Percentiles rank a stretch among this genome's conserved stretches.
phyloP scores from a whole-genome alignment of 495 filamentous ascomycete species.

The Patellaria atrata region DNA sequence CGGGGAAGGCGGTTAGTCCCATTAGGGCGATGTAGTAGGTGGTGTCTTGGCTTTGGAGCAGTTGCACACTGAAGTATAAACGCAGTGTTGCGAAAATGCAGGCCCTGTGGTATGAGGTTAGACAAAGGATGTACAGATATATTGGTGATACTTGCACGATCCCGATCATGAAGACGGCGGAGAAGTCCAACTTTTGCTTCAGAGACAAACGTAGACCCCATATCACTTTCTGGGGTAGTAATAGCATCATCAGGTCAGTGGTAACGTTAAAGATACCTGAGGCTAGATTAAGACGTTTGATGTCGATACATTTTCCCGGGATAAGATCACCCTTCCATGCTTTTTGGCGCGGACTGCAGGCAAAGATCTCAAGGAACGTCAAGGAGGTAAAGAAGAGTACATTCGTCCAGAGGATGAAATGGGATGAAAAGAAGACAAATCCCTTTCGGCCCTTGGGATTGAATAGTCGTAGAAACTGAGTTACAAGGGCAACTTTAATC shows the following conservation, averaged over 20 bases:
- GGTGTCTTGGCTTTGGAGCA: not conserved
- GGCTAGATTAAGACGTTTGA: not conserved
- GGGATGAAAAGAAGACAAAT: constrained; percentile 3
- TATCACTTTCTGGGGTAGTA: constrained; percentile 7
- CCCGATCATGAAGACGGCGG: constrained; percentile 3
- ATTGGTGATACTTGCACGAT: constrained; percentile 2
- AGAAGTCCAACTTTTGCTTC: constrained; percentile 2
- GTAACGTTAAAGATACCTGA: constrained; percentile 1
- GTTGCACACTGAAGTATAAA: not conserved
- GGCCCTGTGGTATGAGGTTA: constrained; percentile 3
- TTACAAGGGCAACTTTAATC: constrained; percentile 1
- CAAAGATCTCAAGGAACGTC: constrained; percentile 5
- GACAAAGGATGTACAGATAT: not conserved
- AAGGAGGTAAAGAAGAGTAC: constrained; percentile 1
- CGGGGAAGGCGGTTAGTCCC: too few species aligned
- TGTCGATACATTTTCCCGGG: constrained; percentile 2
- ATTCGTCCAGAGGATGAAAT: constrained; percentile 3
- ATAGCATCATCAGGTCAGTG: constrained; percentile 3
- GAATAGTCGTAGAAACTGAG: constrained; percentile 6
- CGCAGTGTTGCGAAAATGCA: constrained; percentile 3
- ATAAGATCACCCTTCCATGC: not conserved
- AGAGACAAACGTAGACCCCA: constrained; percentile 3
- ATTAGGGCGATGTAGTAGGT: constrained; percentile 8
- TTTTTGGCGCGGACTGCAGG: constrained; percentile 3
- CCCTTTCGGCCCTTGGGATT: not conserved